phyloP scores from a whole-genome alignment of 2,329 filamentous ascomycete genomes.

The Fusarium albidum region DNA sequence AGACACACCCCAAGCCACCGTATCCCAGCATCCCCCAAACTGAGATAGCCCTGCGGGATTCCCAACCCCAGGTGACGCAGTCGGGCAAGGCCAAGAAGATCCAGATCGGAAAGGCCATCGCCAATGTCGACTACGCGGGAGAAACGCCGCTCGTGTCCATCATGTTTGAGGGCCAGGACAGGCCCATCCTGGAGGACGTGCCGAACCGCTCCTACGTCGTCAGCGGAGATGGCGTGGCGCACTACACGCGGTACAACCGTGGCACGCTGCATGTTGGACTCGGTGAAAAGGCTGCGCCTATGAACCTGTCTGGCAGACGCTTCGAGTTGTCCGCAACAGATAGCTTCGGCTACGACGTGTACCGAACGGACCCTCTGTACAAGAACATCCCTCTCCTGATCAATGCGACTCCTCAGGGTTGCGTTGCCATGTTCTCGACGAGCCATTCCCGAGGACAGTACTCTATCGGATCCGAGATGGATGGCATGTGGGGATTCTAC shows the following conservation, averaged over 20 bases:
- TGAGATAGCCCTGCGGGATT: slow-evolving; percentile 41
- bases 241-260: slow-evolving; percentile 70
- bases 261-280: slow-evolving; percentile 73
- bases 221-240: slow-evolving; percentile 68
- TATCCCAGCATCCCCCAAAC: slow-evolving; percentile 67
- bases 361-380: slow-evolving; percentile 76
- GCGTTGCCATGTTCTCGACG: slow-evolving; percentile 73
- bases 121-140: slow-evolving; percentile 65
- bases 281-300: slow-evolving; percentile 76
- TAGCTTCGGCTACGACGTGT: slow-evolving; percentile 76
- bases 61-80: slow-evolving; percentile 43
- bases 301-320: slow-evolving; percentile 73
- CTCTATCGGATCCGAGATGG: slow-evolving; percentile 75
- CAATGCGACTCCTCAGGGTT: slow-evolving; percentile 70
- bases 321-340: slow-evolving; percentile 75
- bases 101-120: slow-evolving; percentile 56
- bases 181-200: slow-evolving; percentile 68
- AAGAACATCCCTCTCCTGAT: slow-evolving; percentile 79
- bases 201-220: slow-evolving; percentile 71
- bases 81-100: slow-evolving; percentile 51
- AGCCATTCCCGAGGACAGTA: slow-evolving; percentile 71
- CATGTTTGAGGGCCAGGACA: slow-evolving; percentile 53
- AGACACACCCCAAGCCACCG: slow-evolving; percentile 69
- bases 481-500: slow-evolving; percentile 78
- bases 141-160: slow-evolving; percentile 65